Conservation (phyloP, 768 basidiomycete genomes). For the Exsudoporus frostii region DNA sequence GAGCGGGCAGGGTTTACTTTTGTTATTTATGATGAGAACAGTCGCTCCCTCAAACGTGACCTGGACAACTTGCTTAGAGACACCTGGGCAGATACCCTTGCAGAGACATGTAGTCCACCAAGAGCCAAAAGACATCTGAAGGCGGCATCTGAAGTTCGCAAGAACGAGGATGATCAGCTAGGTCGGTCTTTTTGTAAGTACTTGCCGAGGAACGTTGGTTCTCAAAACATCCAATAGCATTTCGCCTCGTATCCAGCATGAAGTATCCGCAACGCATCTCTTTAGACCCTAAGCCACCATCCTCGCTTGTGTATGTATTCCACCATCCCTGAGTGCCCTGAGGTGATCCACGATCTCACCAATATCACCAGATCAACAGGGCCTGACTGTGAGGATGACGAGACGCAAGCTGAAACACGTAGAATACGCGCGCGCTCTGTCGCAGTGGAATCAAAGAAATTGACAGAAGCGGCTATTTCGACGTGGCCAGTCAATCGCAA, state of each 20-base stretch:
- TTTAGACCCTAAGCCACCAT: slow-evolving; percentile 39
- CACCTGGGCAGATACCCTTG: slow-evolving; percentile 18
- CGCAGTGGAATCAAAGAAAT: slow-evolving; percentile 37
- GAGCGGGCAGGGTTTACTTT: slow-evolving; percentile 5
- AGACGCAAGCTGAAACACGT: slow-evolving; percentile 42
- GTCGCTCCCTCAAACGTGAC: slow-evolving; percentile 16
- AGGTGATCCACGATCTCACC: background rate
- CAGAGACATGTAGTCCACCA: background rate
- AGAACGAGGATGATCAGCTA: background rate
- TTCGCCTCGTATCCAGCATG: slow-evolving; percentile 45
- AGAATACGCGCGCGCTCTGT: slow-evolving; percentile 36
- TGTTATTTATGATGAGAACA: slow-evolving; percentile 3
- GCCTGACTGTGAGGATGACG: slow-evolving; percentile 50
- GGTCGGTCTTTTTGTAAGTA: background rate
- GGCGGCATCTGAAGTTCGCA: background rate
- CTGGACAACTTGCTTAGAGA: slow-evolving; percentile 23
- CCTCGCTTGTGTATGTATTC: slow-evolving; percentile 35
- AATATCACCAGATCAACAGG: slow-evolving; percentile 39
- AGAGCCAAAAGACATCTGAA: slow-evolving; percentile 3
- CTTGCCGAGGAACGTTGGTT: background rate
- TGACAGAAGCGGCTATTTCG: slow-evolving; percentile 20
- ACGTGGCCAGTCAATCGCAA: slow-evolving; percentile 17
- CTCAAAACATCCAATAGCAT: slow-evolving; percentile 31
- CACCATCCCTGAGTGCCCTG: background rate
- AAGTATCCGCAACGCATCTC: slow-evolving; percentile 36